Evolutionary conservation across 768 basidiomycete genomes (phyloP).

Genomic region (Pisolithus tinctorius): DNA sequence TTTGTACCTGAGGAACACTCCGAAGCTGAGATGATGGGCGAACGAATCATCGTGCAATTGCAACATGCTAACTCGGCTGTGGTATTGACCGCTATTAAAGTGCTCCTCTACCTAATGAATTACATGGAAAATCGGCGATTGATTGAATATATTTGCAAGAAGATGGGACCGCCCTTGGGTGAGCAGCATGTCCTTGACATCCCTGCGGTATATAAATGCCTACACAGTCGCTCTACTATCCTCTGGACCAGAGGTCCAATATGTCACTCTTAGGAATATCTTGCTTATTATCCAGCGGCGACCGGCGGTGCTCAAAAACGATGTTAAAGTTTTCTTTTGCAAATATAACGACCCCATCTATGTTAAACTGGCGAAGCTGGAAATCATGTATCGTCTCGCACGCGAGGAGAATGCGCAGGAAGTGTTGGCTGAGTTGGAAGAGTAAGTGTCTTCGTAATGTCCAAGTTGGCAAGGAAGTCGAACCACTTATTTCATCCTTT

Average conservation of each 20-base stretch:
- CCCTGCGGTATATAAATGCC: conserved; percentile 1
- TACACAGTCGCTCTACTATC: conserved; percentile 82
- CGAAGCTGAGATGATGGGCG: conserved; percentile 94
- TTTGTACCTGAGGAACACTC: conserved; percentile 85
- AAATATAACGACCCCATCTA: conserved; percentile 99
- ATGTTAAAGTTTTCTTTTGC: conserved; percentile 99
- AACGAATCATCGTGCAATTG: conserved; percentile 86
- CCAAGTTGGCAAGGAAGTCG: background rate
- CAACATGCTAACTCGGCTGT: conserved; percentile 99
- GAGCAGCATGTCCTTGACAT: background rate
- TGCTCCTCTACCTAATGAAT: conserved; percentile 94
- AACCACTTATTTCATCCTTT: background rate
- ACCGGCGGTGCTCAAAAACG: conserved; percentile 87
- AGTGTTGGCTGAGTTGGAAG: conserved; percentile 90
- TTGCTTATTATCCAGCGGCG: conserved; percentile 94
- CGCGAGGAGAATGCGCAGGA: conserved; percentile 91
- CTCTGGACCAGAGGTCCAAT: conserved; percentile 97
- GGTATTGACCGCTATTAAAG: conserved; percentile 97
- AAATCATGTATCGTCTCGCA: conserved; percentile 97
- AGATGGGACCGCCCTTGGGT: conserved; percentile 98
- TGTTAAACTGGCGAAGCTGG: conserved; percentile 95
- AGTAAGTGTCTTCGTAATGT: conserved; percentile 44
- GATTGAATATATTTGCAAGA: conserved; percentile 88
- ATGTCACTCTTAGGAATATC: conserved; percentile 94
- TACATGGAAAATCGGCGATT: conserved; percentile 90